Percentiles rank a stretch among this genome's conserved stretches.
Conservation (phyloP, 148 eudicot species). For the Drosera capensis region DNA sequence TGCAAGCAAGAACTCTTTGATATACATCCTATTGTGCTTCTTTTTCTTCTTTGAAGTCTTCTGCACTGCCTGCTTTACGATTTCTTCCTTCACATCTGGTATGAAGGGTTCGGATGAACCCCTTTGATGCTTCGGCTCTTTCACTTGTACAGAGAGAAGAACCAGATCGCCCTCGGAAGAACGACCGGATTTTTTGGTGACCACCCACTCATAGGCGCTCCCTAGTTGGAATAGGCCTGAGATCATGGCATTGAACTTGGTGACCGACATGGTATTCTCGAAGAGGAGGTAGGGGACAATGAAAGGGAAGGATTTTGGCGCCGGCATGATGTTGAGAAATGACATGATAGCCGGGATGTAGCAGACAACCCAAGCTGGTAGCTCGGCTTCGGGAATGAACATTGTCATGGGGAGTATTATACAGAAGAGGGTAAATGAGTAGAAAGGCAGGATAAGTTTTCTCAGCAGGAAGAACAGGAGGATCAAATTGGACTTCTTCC, state of each 20-base stretch:
- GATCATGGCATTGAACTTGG: slow-evolving; percentile 96
- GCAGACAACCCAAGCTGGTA: slow-evolving; percentile 88
- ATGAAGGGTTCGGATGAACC: slow-evolving; percentile 42
- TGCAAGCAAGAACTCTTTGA: slow-evolving; percentile 72
- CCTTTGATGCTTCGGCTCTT: slow-evolving; percentile 33
- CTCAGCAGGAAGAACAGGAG: slow-evolving; percentile 86
- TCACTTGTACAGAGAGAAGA: slow-evolving; percentile 33
- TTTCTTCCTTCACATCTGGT: slow-evolving; percentile 41
- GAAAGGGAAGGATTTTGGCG: slow-evolving; percentile 92
- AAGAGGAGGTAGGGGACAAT: slow-evolving; percentile 91
- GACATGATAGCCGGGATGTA: slow-evolving; percentile 88
- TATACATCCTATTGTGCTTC: slow-evolving; percentile 77
- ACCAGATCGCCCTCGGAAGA: slow-evolving; percentile 95
- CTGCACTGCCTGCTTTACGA: slow-evolving; percentile 16
- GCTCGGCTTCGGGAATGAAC: slow-evolving; percentile 89
- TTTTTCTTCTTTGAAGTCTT: slow-evolving; percentile 29
- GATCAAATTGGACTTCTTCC: slow-evolving; percentile 82
- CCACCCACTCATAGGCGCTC: slow-evolving; percentile 93
- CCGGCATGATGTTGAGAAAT: slow-evolving; percentile 79
- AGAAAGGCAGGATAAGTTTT: slow-evolving; percentile 82
- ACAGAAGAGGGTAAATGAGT: slow-evolving; percentile 92
- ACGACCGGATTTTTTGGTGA: slow-evolving; percentile 95
- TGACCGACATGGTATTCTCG: slow-evolving; percentile 98
- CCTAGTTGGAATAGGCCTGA: slow-evolving; percentile 93
- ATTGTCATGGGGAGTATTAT: slow-evolving; percentile 94